Percentiles rank a stretch among this genome's conserved stretches.
phyloP scores from a whole-genome alignment of 2,329 filamentous ascomycete species.

The Fusarium neocosmosporiellum region DNA sequence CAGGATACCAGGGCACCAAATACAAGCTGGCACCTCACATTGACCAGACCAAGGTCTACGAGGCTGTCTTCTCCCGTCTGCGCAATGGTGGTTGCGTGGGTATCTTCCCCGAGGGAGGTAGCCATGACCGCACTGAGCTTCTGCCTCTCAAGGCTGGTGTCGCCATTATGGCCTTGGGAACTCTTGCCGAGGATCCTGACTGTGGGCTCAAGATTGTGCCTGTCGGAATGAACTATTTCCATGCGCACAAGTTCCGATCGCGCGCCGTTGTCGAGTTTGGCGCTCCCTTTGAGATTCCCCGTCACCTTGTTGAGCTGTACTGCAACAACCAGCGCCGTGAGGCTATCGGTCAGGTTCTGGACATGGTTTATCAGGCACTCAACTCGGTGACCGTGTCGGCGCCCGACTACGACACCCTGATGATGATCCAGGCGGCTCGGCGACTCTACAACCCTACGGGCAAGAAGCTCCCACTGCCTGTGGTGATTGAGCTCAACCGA shows the following conservation, averaged over 20 bases:
- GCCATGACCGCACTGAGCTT: slow-evolving; percentile 92
- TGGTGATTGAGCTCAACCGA: slow-evolving; percentile 93
- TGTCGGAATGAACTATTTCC: slow-evolving; percentile 99
- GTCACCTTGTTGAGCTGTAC: slow-evolving; percentile 86
- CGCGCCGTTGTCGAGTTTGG: slow-evolving; percentile 97
- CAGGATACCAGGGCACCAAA: slow-evolving; percentile 79
- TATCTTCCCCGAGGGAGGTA: slow-evolving; percentile 97
- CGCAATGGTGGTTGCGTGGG: slow-evolving; percentile 88
- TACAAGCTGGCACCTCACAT: slow-evolving; percentile 94
- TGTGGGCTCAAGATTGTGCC: slow-evolving; percentile 95
- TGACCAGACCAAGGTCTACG: slow-evolving; percentile 92
- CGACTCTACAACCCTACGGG: slow-evolving; percentile 94
- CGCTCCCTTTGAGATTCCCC: slow-evolving; percentile 84
- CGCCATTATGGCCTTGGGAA: slow-evolving; percentile 96
- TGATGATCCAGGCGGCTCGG: slow-evolving; percentile 95
- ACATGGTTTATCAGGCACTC: slow-evolving; percentile 86
- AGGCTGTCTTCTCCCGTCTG: slow-evolving; percentile 89
- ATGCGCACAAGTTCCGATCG: slow-evolving; percentile 97
- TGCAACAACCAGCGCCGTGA: slow-evolving; percentile 85
- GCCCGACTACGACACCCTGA: slow-evolving; percentile 94
- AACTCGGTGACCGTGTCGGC: slow-evolving; percentile 90
- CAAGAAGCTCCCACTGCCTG: slow-evolving; percentile 90
- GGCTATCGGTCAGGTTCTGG: slow-evolving; percentile 85
- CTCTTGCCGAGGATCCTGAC: slow-evolving; percentile 84
- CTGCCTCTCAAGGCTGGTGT: slow-evolving; percentile 95